Evolutionary conservation across 495 filamentous ascomycete genomes (phyloP), one percentile per base, ranked within the genome.

Genomic region (Aspergillus homomorphus): DNA sequence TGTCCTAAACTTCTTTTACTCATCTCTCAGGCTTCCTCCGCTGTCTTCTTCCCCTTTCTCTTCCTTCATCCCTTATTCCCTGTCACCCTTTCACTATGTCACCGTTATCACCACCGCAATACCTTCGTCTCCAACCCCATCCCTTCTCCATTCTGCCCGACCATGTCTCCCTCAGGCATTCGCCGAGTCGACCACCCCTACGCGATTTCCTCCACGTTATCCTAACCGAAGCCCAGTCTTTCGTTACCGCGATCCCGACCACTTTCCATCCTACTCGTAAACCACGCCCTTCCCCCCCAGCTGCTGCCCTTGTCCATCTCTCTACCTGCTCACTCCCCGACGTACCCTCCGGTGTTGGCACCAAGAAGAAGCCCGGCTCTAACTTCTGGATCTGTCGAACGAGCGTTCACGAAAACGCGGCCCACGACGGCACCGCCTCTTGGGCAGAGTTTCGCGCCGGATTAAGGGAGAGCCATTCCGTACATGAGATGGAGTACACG

Each of bases 401-500:
- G 52, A 88, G 83, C 62, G 69, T 81, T 33, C 89, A 94, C 70
- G 69, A 69, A 26, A 79, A 90, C 55, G 68, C 66, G 1, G 62
- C 71, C 4, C 65, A 68, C 43, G 62, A 75, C 16, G 87, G 87
- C 0, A 86, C 87, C 4, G 89, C 87, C 7, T 79, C 69, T 20
- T 89, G 82, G 78, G 69, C 58, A 0, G 90, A 93, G 60, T 92
- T 93, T 61, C 73, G 80, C 21, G 58, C 60, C 0, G 82, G 80
- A 33, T 71, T 92, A 62, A 79, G 83, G 60, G 70, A 77, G 14
- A 69, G 84, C 50, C 90, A 93, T 70, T 81, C 81, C 5, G 72
- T 81, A 69, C 79, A 88, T 59, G 90, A 95, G 71, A 78, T 71
- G 66, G 81, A 81, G 44, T 92, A 89, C 68, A 94, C 89, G 30